Evolutionary conservation across 352 stramenopile genomes (phyloP).

Genomic region (Sclerospora graminicola): DNA sequence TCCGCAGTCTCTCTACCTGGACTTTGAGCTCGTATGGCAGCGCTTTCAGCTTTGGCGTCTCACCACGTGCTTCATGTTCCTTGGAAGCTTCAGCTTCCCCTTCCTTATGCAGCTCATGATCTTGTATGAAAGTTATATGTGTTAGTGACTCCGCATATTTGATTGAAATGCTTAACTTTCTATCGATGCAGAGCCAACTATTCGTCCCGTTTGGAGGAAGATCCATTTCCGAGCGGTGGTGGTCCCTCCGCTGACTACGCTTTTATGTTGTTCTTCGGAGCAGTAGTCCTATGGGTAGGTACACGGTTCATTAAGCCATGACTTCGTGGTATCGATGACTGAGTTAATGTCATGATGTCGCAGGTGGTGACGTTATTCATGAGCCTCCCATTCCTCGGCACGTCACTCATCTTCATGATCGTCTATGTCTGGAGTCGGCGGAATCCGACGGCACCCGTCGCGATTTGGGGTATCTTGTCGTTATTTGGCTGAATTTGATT

Average conservation of each 20-base stretch:
- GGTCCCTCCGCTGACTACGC: conserved; percentile 80
- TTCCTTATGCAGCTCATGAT: conserved; percentile 90
- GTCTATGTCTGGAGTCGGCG: conserved; percentile 87
- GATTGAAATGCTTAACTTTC: not conserved
- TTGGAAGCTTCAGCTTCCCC: conserved; percentile 80
- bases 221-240: conserved; percentile 73
- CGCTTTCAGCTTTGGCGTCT: conserved; percentile 86
- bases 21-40: conserved; percentile 79
- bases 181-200: conserved; percentile 55
- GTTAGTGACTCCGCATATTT: not conserved
- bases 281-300: conserved; percentile 58
- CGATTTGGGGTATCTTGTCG: conserved; percentile 62
- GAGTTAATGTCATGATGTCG: not conserved
- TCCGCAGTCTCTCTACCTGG: conserved; percentile 73
- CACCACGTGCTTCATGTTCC: conserved; percentile 83
- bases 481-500: too few relatives aligned
- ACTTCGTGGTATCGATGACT: not conserved
- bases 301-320: not conserved
- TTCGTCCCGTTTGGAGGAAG: conserved; percentile 71
- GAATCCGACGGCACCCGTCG: conserved; percentile 68
- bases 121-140: conserved; percentile 32
- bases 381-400: conserved; percentile 70
- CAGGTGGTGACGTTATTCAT: conserved; percentile 81
- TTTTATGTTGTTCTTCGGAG: conserved; percentile 86
- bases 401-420: conserved; percentile 86